Evolutionary conservation across 1,284 basidiomycete genomes (phyloP).

Genomic region (Leccinum pachyderme): DNA sequence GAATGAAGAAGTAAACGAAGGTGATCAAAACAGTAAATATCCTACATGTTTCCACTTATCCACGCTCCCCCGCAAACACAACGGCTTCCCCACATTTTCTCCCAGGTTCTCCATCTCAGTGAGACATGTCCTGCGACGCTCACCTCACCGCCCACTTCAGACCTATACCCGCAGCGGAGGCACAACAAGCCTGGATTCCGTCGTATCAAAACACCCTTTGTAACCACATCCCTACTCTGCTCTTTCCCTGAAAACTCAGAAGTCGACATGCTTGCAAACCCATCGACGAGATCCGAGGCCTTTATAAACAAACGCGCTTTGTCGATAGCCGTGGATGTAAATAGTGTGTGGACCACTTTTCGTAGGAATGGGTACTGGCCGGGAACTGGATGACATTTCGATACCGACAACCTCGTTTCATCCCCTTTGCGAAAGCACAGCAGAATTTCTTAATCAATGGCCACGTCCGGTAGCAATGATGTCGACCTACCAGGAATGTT

Average conservation of each 20-base stretch:
- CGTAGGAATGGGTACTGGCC: slow-evolving; percentile 42
- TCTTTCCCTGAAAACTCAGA: slow-evolving; percentile 35
- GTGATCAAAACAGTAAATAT: not conserved
- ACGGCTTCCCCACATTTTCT: slow-evolving; percentile 51
- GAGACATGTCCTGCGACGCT: slow-evolving; percentile 36
- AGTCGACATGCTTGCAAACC: slow-evolving; percentile 40
- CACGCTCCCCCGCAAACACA: slow-evolving; percentile 75
- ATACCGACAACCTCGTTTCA: slow-evolving; percentile 49
- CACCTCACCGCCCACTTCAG: slow-evolving; percentile 40
- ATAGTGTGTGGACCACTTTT: slow-evolving; percentile 46
- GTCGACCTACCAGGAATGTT: slow-evolving; percentile 20
- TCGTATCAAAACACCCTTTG: slow-evolving; percentile 50
- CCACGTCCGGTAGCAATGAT: not conserved
- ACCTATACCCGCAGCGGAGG: slow-evolving; percentile 59
- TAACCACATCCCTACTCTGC: slow-evolving; percentile 56
- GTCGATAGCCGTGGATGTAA: slow-evolving; percentile 49
- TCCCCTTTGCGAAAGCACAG: slow-evolving; percentile 37
- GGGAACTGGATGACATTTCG: slow-evolving; percentile 51
- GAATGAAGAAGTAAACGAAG: not conserved
- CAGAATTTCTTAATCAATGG: not conserved
- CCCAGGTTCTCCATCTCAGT: slow-evolving; percentile 58
- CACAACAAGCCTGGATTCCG: slow-evolving; percentile 43
- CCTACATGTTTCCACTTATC: slow-evolving; percentile 32
- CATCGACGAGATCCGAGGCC: slow-evolving; percentile 62
- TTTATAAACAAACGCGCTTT: slow-evolving; percentile 70